These are phyloP conservation scores for Aphanomyces astaci DNA, from an alignment of 352 stramenopile species.

Conservation along the genomic window DNA sequence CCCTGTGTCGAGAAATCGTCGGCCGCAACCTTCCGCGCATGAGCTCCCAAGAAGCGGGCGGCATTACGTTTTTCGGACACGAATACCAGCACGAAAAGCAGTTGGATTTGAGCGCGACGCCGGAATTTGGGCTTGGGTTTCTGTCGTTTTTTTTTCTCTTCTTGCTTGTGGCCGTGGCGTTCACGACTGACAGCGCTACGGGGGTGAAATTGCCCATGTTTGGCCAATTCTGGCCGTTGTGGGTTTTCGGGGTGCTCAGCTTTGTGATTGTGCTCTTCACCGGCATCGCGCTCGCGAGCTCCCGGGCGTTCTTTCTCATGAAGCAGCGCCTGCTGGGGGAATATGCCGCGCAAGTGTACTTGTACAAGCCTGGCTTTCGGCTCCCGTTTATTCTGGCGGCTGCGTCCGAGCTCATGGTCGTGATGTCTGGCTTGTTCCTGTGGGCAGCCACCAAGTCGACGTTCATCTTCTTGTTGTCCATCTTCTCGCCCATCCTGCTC, in stretches of 20 bases:
- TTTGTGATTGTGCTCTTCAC: constrained; percentile 79
- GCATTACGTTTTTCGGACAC: constrained; percentile 77
- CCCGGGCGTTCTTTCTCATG: constrained; percentile 71
- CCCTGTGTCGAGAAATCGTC: constrained; percentile 75
- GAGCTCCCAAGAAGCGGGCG: constrained; percentile 72
- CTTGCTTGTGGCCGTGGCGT: constrained; percentile 65
- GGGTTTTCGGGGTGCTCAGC: constrained; percentile 78
- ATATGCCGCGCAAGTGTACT: constrained; percentile 65
- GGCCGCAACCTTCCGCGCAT: constrained; percentile 69
- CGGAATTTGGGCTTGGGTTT: constrained; percentile 75
- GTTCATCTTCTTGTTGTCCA: constrained; percentile 67
- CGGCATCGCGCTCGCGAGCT: constrained; percentile 61
- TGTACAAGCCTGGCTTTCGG: constrained; percentile 50
- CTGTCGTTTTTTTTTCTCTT: constrained; percentile 84
- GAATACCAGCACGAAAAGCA: constrained; percentile 56
- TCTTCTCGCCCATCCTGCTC: constrained; percentile 68
- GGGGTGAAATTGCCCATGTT: constrained; percentile 44
- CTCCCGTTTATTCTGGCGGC: constrained; percentile 75
- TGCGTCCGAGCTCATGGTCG: constrained; percentile 67
- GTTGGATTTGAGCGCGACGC: constrained; percentile 64
- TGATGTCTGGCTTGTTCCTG: constrained; percentile 74
- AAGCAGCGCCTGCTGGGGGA: constrained; percentile 68
- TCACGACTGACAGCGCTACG: constrained; percentile 40
- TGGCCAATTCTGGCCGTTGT: constrained; percentile 66
- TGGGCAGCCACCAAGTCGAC: constrained; percentile 65